A percentile compares a stretch with the other conserved stretches of the same genome.
These are phyloP conservation scores for Termitomyces sp. DNA, from an alignment of 768 basidiomycete species.

Conservation along the genomic window DNA sequence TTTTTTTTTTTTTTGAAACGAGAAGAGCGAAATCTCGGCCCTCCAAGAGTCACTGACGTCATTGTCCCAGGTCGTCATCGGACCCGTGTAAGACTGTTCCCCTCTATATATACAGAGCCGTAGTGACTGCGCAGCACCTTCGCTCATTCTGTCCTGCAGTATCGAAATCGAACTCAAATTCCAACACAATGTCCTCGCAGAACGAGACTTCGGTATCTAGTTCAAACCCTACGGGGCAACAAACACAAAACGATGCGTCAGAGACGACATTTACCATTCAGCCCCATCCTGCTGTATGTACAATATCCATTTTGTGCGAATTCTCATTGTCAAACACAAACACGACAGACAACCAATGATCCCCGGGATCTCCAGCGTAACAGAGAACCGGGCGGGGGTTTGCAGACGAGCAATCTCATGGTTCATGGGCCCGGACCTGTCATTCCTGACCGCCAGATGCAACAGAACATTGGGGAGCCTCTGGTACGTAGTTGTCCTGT, in stretches of 20 bases:
- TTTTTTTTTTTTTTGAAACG: background rate
- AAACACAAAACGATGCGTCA: constrained; percentile 20
- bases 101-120: background rate
- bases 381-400: constrained; percentile 23
- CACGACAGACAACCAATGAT: constrained; percentile 49
- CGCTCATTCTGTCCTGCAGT: background rate
- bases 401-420: constrained; percentile 32
- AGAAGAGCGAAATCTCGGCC: background rate
- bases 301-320: background rate
- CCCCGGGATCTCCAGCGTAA: constrained; percentile 44
- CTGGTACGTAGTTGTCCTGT: constrained; percentile 27
- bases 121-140: background rate
- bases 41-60: background rate
- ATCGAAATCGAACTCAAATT: background rate
- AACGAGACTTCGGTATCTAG: constrained; percentile 2
- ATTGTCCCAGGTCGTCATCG: background rate
- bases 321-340: background rate
- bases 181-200: constrained; percentile 1
- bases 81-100: background rate
- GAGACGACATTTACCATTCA: constrained; percentile 40
- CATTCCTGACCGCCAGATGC: constrained; percentile 37
- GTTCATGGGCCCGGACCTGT: constrained; percentile 38
- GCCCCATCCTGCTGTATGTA: constrained; percentile 57
- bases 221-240: background rate
- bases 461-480: constrained; percentile 41